Conservation (phyloP, 352 stramenopile species). For the Blastocystis sp. region DNA sequence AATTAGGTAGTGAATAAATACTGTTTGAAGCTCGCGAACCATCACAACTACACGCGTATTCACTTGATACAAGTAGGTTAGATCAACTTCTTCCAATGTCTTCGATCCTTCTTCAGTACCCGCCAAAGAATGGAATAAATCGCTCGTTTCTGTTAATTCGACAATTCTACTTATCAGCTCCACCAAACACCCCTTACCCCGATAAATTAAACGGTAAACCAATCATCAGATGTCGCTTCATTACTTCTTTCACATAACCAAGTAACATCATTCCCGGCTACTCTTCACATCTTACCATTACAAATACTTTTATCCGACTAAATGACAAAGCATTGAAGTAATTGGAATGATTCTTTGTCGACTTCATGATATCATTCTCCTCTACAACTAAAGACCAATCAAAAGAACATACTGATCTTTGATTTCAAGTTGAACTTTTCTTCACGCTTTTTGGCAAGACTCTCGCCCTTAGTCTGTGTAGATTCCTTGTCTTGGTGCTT, state of each 20-base stretch:
- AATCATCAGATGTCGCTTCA: background rate
- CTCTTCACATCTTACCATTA: background rate
- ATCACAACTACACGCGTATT: constrained; percentile 46
- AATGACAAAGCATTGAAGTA: background rate
- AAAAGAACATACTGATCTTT: constrained; percentile 2
- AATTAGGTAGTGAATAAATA: background rate
- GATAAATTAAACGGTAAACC: constrained; percentile 27
- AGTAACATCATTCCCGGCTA: constrained; percentile 51
- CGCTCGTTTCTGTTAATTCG: constrained; percentile 20
- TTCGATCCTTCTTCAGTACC: background rate
- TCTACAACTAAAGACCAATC: background rate
- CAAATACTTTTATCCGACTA: constrained; percentile 12
- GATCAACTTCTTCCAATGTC: constrained; percentile 24
- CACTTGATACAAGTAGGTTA: constrained; percentile 13
- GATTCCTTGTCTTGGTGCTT: background rate
- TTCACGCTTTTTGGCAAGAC: background rate
- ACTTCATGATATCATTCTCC: constrained; percentile 52
- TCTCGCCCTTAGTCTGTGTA: background rate
- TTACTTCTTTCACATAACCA: constrained; percentile 21
- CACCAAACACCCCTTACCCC: background rate
- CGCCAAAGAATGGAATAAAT: background rate
- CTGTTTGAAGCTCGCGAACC: background rate
- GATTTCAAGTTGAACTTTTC: constrained; percentile 7
- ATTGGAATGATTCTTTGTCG: background rate
- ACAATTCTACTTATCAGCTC: background rate